Conservation (phyloP, 176 grass and related monocot species). For the Triticum dicoccoides region DNA sequence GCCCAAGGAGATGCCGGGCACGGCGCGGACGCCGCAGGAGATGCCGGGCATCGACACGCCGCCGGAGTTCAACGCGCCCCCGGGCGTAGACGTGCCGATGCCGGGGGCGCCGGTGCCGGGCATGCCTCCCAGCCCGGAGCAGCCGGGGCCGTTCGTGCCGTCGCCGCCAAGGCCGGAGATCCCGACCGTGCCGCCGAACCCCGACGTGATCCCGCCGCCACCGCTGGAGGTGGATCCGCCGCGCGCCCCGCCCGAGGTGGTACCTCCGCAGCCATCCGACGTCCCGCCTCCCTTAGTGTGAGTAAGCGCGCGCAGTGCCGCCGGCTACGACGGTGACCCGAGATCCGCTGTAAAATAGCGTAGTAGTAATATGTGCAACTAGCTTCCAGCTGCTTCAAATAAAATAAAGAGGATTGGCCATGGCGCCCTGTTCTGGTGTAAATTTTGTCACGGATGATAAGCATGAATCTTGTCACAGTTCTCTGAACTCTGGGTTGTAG, state of each 20-base stretch:
- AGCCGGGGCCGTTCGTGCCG: conserved; percentile 51
- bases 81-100: conserved; percentile 36
- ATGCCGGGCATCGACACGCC: conserved; percentile 47
- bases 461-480: too few relatives aligned
- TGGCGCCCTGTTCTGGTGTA: too few relatives aligned
- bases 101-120: conserved; percentile 22
- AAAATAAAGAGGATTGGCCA: too few relatives aligned
- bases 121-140: conserved; percentile 38
- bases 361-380: too few relatives aligned
- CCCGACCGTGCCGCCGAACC: conserved; percentile 39
- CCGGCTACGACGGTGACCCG: too few relatives aligned
- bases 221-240: conserved; percentile 33
- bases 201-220: conserved; percentile 34
- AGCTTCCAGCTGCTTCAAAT: too few relatives aligned
- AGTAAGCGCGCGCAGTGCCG: too few relatives aligned
- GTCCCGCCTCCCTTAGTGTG: conserved; percentile 18
- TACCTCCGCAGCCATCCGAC: conserved; percentile 27
- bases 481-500: too few relatives aligned
- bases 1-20: conserved; percentile 13
- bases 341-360: too few relatives aligned
- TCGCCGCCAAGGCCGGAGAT: conserved; percentile 57
- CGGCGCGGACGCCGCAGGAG: conserved; percentile 18
- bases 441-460: too few relatives aligned
- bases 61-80: conserved; percentile 48
- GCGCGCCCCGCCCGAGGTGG: conserved; percentile 4